A percentile compares a stretch with the other conserved stretches of the same genome.
Conservation (phyloP, 305 asterid genomes). For the Galium porrigens region DNA sequence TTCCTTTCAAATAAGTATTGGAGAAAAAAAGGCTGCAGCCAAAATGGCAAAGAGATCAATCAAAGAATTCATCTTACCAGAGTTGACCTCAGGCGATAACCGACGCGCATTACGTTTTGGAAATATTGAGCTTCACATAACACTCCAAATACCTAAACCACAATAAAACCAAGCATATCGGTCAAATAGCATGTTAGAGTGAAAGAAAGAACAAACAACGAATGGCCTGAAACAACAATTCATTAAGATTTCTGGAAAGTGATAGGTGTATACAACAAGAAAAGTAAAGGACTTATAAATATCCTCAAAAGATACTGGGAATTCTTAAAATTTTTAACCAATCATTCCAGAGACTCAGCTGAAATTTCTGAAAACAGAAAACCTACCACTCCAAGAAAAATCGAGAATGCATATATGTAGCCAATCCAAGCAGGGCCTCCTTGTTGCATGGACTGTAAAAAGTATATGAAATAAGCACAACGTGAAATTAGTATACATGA, state of each 20-base stretch:
- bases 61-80: conserved; percentile 38
- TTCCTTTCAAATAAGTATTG: neutral
- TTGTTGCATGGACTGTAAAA: conserved; percentile 71
- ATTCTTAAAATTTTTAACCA: neutral
- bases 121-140: conserved; percentile 90
- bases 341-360: conserved; percentile 2
- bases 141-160: conserved; percentile 63
- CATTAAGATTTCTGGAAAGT: neutral
- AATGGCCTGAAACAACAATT: conserved; percentile 5
- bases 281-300: neutral
- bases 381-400: conserved; percentile 76
- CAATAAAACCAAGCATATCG: neutral
- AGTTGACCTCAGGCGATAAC: conserved; percentile 78
- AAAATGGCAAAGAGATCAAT: neutral
- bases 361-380: conserved; percentile 14
- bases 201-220: conserved; percentile 3
- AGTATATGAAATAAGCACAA: conserved; percentile 19
- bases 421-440: conserved; percentile 88
- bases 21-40: neutral
- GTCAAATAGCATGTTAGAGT: neutral
- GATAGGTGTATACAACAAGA: neutral
- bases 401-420: conserved; percentile 63
- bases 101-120: conserved; percentile 97
- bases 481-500: neutral
- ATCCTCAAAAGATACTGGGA: neutral